phyloP scores from a whole-genome alignment of 495 filamentous ascomycete species.

The Penicillium coprophilum region DNA sequence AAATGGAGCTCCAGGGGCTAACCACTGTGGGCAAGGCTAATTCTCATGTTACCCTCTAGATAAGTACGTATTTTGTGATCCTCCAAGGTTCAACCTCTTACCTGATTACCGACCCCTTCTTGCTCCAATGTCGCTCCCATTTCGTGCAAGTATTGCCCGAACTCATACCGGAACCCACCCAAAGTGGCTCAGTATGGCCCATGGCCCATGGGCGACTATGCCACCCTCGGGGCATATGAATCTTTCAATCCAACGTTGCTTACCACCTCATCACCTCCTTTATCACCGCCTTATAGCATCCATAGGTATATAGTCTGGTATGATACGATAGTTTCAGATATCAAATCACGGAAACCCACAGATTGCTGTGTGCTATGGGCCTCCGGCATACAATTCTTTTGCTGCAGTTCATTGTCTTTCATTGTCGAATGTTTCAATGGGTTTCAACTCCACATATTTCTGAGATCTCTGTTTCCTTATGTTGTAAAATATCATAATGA shows the following conservation, averaged over 20 bases:
- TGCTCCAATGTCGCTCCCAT: background rate
- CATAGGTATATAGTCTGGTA: too few relatives aligned
- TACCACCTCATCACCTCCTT: too few relatives aligned
- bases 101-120: background rate
- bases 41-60: background rate
- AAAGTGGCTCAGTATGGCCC: background rate
- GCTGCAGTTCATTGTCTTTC: background rate
- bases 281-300: too few relatives aligned
- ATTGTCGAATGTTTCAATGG: background rate
- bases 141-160: too few relatives aligned
- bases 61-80: background rate
- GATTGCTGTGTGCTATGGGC: background rate
- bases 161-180: too few relatives aligned
- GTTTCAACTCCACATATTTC: background rate
- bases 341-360: background rate
- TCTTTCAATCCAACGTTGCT: too few relatives aligned
- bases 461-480: background rate
- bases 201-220: too few relatives aligned
- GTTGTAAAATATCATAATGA: background rate
- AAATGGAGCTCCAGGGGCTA: background rate
- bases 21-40: background rate
- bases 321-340: background rate
- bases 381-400: background rate
- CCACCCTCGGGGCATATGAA: too few relatives aligned
- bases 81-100: background rate